Base-by-base conservation (phyloP, 2,329 filamentous ascomycete genomes). In the Nemania sp. region DNA sequence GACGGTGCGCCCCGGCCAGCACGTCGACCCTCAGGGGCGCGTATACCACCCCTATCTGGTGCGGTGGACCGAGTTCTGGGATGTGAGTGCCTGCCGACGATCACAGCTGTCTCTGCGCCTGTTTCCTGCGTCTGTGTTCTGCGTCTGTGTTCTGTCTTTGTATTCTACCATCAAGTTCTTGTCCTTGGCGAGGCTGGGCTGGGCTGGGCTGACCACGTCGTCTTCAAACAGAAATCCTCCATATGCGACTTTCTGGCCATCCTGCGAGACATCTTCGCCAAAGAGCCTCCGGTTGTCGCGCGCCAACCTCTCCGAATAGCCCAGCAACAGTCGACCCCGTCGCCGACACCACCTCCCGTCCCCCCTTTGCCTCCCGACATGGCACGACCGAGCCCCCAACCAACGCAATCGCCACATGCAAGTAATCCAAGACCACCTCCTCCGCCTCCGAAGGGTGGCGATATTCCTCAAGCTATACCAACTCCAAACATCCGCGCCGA, bases 1-100 rank as follows among this genome's bases (percentile, higher is more conserved):
- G 92, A 78, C 90, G 66, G 89, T 99, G 43, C 85, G 94, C 18
- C 92, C 93, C 0, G 95, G 95, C 0, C 95, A 99, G 73, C 92
- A 99, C 79, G 92, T 99, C 62, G 92, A 95, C 71, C 88, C 91
- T 5, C 94, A 98, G 71, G 95, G 95, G 25, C 89, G 91, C 73
- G 86, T 98, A 65, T 99, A 98, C 74, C 95, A 99, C 74, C 95
- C 95, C 39, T 99, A 98, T 74, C 80, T 99, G 48, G 91, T 92
- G 34, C 88, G 92, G 64, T 99, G 95, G 95, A 80, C 83, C 34
- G 87, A 91, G 67, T 94, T 90, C 69, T 95, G 91, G 90, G 91
- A 97, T 85, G 91, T 96, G 76, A 79, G 90, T 86, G 50, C 29
- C 51, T n/a, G n/a, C n/a, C n/a, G n/a, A n/a, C n/a, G n/a, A n/a